These are phyloP conservation scores for Geoglossum cookeanum DNA, from an alignment of 2,329 filamentous ascomycete genomes.

Conservation along the genomic window DNA sequence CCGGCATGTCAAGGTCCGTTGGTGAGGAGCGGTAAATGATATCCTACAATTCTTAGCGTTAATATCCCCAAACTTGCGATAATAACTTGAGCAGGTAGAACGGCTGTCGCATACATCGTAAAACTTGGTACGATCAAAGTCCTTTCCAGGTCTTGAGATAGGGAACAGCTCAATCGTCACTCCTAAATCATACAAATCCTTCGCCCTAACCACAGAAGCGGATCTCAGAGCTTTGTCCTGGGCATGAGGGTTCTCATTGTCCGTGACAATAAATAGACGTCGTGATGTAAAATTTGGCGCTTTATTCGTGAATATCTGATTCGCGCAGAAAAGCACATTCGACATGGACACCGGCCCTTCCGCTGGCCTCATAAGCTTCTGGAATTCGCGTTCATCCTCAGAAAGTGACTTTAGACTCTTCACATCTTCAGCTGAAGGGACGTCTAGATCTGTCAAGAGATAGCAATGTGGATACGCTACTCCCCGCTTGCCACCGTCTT, in stretches of 20 bases:
- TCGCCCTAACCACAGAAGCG: conserved; percentile 68
- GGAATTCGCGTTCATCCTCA: conserved; percentile 55
- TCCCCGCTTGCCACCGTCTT: conserved; percentile 33
- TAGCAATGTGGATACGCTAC: conserved; percentile 80
- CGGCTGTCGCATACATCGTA: conserved; percentile 50
- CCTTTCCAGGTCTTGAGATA: conserved; percentile 49
- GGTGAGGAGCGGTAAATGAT: conserved; percentile 69
- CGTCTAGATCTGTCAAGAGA: conserved; percentile 67
- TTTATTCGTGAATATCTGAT: conserved; percentile 89
- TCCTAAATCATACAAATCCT: conserved; percentile 85
- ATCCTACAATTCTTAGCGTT: conserved; percentile 35
- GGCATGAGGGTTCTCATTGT: conserved; percentile 72
- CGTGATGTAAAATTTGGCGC: conserved; percentile 87
- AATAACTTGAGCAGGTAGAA: background rate
- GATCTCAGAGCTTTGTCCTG: conserved; percentile 53
- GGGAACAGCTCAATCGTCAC: conserved; percentile 88
- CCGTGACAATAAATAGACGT: conserved; percentile 86
- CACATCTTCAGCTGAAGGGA: conserved; percentile 75
- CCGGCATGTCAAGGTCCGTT: conserved; percentile 46
- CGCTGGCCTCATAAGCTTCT: conserved; percentile 50
- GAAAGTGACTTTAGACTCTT: conserved; percentile 57
- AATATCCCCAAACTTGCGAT: background rate
- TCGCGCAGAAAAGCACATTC: conserved; percentile 83
- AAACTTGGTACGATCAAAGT: conserved; percentile 70
- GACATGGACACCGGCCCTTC: conserved; percentile 58